Percentiles rank a stretch among this genome's conserved stretches.
These are phyloP conservation scores for Lactarius vividus DNA, from an alignment of 768 basidiomycete genomes.

Conservation along the genomic window DNA sequence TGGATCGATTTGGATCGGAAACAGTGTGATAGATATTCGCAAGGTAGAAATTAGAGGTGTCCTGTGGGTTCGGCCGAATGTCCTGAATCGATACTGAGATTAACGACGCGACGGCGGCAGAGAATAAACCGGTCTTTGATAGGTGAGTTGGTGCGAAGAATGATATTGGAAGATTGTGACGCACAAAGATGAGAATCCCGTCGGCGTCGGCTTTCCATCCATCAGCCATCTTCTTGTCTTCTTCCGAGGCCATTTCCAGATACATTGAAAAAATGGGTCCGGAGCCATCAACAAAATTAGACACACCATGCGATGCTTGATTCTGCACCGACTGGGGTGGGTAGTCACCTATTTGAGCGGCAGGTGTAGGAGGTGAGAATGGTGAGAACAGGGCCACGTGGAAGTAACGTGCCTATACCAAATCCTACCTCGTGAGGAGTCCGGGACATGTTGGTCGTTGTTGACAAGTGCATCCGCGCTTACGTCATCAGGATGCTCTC, in stretches of 20 bases:
- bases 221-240: not conserved
- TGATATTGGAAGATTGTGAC: not conserved
- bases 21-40: not conserved
- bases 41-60: not conserved
- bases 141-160: not conserved
- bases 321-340: not conserved
- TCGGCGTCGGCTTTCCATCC: not conserved
- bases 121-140: constrained; percentile 6
- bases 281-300: not conserved
- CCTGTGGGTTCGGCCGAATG: not conserved
- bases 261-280: constrained; percentile 2
- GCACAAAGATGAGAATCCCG: constrained; percentile 1
- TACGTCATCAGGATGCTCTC: too few relatives aligned
- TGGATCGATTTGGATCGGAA: not conserved
- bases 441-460: not conserved
- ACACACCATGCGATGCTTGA: not conserved
- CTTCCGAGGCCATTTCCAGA: not conserved
- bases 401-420: not conserved
- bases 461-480: too few relatives aligned
- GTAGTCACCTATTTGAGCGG: not conserved
- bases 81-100: not conserved
- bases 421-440: not conserved
- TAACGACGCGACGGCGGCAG: not conserved
- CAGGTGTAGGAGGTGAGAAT: not conserved
- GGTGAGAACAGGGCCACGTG: not conserved